A percentile compares a stretch with the other conserved stretches of the same genome.
These are phyloP conservation scores for Protomyces inundatus DNA, from an alignment of 1,139 yeast genomes.

Conservation along the genomic window DNA sequence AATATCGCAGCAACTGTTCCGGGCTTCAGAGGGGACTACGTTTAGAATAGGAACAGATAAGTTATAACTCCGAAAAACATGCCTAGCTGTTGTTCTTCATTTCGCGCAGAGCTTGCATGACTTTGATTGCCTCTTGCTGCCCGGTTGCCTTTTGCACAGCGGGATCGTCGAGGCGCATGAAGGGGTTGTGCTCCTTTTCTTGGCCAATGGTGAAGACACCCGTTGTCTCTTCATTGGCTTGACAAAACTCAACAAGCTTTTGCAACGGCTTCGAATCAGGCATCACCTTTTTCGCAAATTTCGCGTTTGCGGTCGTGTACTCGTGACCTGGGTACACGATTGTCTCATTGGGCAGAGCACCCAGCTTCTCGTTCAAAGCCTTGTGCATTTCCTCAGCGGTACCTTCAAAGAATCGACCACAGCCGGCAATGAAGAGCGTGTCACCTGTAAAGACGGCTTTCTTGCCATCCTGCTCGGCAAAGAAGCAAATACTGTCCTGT, in stretches of 20 bases:
- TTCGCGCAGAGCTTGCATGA: slow-evolving; percentile 64
- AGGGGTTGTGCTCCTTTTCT: slow-evolving; percentile 79
- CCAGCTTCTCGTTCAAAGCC: slow-evolving; percentile 58
- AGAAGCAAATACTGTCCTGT: slow-evolving; percentile 79
- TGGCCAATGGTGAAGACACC: slow-evolving; percentile 81
- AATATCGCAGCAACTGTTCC: slow-evolving; percentile 42
- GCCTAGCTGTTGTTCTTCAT: slow-evolving; percentile 50
- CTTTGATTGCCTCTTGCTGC: slow-evolving; percentile 45
- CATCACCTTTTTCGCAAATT: slow-evolving; percentile 65
- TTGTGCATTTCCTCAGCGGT: slow-evolving; percentile 70
- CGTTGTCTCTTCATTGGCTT: slow-evolving; percentile 63
- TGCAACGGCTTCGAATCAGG: slow-evolving; percentile 47
- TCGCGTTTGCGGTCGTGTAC: slow-evolving; percentile 76
- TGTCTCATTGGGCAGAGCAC: slow-evolving; percentile 60
- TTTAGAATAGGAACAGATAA: background rate
- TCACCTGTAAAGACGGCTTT: slow-evolving; percentile 90
- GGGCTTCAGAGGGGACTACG: slow-evolving; percentile 1
- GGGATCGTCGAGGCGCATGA: slow-evolving; percentile 67
- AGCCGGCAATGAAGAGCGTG: slow-evolving; percentile 87
- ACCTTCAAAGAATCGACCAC: slow-evolving; percentile 93
- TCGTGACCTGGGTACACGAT: slow-evolving; percentile 88
- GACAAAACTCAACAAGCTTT: slow-evolving; percentile 50
- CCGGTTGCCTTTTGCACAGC: slow-evolving; percentile 49
- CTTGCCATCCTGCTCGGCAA: slow-evolving; percentile 54
- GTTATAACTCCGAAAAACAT: too few species aligned